A percentile compares a stretch with the other conserved stretches of the same genome.
These are phyloP conservation scores for Debaryomycetaceae sp. DNA, from an alignment of 1,139 yeast species.

Conservation along the genomic window DNA sequence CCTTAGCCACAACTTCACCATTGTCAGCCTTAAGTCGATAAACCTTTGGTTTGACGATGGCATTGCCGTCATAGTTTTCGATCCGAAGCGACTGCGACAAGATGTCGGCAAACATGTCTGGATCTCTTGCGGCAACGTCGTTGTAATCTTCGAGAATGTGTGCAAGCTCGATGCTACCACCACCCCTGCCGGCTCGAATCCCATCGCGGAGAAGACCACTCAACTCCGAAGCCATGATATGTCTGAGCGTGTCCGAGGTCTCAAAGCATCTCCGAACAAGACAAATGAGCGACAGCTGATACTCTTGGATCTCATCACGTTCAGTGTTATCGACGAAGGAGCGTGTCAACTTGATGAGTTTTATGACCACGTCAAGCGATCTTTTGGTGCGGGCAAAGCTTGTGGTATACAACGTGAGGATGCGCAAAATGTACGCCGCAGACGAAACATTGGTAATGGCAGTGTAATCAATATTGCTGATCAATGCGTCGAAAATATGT, in stretches of 20 bases:
- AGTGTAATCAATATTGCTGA: constrained; percentile 10
- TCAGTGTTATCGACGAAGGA: constrained; percentile 8
- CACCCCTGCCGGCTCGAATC: constrained; percentile 11
- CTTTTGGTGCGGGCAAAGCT: constrained; percentile 24
- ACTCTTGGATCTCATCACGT: constrained; percentile 4
- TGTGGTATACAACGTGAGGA: constrained; percentile 51
- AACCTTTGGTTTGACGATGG: constrained; percentile 3
- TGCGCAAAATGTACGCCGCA: constrained; percentile 47
- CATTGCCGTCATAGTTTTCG: constrained; percentile 40
- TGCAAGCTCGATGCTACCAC: constrained; percentile 43
- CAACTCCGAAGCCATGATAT: constrained; percentile 48
- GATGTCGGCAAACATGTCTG: constrained; percentile 50
- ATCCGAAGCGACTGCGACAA: constrained; percentile 47
- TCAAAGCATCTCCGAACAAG: constrained; percentile 72
- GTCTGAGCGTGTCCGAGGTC: constrained; percentile 44
- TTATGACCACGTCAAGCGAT: constrained; percentile 12
- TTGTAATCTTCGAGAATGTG: constrained; percentile 52
- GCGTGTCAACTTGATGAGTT: constrained; percentile 1
- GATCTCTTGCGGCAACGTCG: constrained; percentile 55
- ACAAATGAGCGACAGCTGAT: constrained; percentile 23
- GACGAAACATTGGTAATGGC: constrained; percentile 39
- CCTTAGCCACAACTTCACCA: background rate
- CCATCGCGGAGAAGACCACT: constrained; percentile 28
- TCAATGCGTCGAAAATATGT: background rate
- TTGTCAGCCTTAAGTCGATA: background rate